Base-by-base conservation (phyloP, 805 yeast genomes). In the Priceomyces melissophilus region DNA sequence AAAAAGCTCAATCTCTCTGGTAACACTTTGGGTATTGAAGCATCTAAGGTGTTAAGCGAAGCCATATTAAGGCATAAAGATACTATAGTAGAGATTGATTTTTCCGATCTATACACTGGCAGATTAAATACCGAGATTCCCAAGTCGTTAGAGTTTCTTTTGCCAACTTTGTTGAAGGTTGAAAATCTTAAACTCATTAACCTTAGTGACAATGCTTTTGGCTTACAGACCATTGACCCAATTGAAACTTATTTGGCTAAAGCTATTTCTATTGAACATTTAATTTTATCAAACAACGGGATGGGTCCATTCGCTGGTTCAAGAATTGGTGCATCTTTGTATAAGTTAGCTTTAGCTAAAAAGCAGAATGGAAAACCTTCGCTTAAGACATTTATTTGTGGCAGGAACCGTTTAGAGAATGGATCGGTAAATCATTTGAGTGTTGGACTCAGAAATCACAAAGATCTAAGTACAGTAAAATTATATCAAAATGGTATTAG, bases 271-370 rank as follows among this genome's bases (percentile, higher is more conserved):
- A 67, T 93, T 41, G 84, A 87, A 63, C 96, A 93, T 60, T 76
- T 93, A 61, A 82, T 87, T 50, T 72, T 93, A 47, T 84, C 96
- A 35, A 93, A 93, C 67, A 93, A 93, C 62, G 99, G 99, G 41
- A 84, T 93, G 81, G 99, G 99, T 28, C 99, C 99, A 17, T 85
- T 85, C 60, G 96, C 98, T 1, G 99, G 99, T 54, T 84, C 91
- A 42, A 79, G 96, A 60, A 86, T 93, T 46, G 99, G 97, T 45
- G 80, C 81, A 53, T 87, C 96, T 3, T 76, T 93, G 35, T 87
- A 72, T 66, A 74, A 76, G 51, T 75, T 91, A 48, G 80, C 93
- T 14, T 62, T 61, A 38, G 82, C 81, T 42, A 89, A 89, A 65
- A 61, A 69, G 48, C 53, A 58, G 25, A 65, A 67, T 32, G 69